phyloP scores from a whole-genome alignment of 1,284 basidiomycete species.

The Ganoderma leucocontextum region DNA sequence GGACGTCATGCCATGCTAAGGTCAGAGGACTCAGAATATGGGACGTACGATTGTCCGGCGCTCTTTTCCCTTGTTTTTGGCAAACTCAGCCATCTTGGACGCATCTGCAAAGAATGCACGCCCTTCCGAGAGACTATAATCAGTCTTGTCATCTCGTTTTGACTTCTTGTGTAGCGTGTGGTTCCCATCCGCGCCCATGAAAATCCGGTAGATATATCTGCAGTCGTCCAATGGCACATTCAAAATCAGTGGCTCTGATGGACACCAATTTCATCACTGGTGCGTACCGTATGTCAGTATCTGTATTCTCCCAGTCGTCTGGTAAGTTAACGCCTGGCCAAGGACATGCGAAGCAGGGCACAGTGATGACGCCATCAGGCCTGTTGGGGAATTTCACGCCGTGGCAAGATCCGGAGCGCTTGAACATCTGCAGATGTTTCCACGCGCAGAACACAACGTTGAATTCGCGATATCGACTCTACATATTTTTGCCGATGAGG shows the following conservation, averaged over 20 bases:
- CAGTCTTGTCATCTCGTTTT: neutral
- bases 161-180: neutral
- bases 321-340: neutral
- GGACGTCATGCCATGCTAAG: too few species aligned
- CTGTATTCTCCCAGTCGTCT: neutral
- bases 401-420: neutral
- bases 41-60: neutral
- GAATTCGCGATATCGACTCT: slow-evolving; percentile 9
- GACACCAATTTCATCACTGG: too few species aligned
- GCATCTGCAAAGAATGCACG: neutral
- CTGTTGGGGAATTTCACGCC: neutral
- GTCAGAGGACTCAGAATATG: too few species aligned
- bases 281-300: neutral
- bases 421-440: slow-evolving; percentile 12
- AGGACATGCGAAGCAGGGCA: neutral
- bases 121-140: neutral
- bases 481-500: too few species aligned
- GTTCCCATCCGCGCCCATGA: neutral
- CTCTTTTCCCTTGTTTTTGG: neutral
- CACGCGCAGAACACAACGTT: slow-evolving; percentile 2
- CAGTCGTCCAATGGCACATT: too few species aligned
- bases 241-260: too few species aligned
- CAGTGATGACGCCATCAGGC: neutral
- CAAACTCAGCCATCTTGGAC: neutral
- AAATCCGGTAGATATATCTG: neutral